phyloP scores from a whole-genome alignment of 2,329 filamentous ascomycete genomes.

The Penicillium paneum region DNA sequence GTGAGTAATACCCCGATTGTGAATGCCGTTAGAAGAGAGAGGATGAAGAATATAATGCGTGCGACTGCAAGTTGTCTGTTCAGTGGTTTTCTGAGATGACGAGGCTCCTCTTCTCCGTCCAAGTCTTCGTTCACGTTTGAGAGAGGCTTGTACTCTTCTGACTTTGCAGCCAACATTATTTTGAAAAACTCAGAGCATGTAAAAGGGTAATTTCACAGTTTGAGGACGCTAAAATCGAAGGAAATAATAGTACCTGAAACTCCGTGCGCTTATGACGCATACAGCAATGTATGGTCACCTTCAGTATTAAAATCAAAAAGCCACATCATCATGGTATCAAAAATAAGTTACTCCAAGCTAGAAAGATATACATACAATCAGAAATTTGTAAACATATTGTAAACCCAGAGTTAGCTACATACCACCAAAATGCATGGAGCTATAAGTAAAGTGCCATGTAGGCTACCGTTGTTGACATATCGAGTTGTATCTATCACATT shows the following conservation, averaged over 20 bases:
- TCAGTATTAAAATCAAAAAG: not conserved
- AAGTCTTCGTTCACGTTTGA: not conserved
- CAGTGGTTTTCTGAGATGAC: not conserved
- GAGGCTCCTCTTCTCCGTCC: not conserved
- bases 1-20: not conserved
- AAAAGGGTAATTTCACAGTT: not conserved
- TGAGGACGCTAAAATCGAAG: not conserved
- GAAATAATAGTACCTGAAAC: not conserved
- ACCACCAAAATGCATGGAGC: not conserved
- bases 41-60: not conserved
- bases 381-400: not conserved
- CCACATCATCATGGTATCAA: not conserved
- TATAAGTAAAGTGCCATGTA: not conserved
- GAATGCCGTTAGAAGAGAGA: not conserved
- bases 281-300: too few species aligned
- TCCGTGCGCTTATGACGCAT: too few species aligned
- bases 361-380: not conserved
- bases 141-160: not conserved
- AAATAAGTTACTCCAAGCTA: not conserved
- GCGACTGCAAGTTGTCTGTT: not conserved
- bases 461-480: too few species aligned
- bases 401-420: not conserved
- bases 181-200: not conserved
- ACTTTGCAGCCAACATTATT: not conserved
- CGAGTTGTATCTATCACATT: too few species aligned